phyloP scores from a whole-genome alignment of 208 protist species.

The Jaenimonas drosophilae region DNA sequence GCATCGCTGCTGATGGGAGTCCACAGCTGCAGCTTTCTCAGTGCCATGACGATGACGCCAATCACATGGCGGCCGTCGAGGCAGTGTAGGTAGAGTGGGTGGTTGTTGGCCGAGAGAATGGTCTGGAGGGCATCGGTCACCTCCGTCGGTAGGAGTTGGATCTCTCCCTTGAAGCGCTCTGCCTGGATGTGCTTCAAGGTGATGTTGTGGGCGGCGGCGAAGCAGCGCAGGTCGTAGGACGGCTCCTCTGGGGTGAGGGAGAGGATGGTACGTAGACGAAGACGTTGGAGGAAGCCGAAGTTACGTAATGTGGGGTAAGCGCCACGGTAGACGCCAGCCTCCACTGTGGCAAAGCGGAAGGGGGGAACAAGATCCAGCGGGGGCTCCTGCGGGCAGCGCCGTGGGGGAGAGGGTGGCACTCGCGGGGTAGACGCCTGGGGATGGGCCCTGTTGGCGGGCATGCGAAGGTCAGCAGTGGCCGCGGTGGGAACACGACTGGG shows the following conservation, averaged over 20 bases:
- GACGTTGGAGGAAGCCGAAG: conserved; percentile 48
- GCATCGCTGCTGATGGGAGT: conserved; percentile 23
- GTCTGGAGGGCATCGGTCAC: conserved; percentile 50
- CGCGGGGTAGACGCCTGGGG: no score
- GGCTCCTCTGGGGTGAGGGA: conserved; percentile 72
- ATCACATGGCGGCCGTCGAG: conserved; percentile 74
- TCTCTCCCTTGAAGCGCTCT: conserved; percentile 76
- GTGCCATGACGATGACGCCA: conserved; percentile 61
- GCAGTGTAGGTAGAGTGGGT: conserved; percentile 83
- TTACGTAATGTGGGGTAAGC: conserved; percentile 82
- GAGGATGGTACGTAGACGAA: conserved; percentile 57
- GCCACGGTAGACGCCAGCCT: conserved; percentile 70
- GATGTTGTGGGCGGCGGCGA: conserved; percentile 45
- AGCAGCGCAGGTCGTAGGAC: conserved; percentile 66
- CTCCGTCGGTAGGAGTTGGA: conserved; percentile 66
- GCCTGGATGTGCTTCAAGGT: conserved; percentile 52
- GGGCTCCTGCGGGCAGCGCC: no score
- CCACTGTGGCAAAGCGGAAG: conserved; percentile 61
- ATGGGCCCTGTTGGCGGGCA: no score
- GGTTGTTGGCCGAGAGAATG: conserved; percentile 35
- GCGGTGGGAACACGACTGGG: no score
- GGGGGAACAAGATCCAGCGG: conserved; percentile 60
- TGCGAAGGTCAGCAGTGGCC: no score
- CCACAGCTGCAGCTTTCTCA: conserved; percentile 77
- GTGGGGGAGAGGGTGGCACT: no score